phyloP scores from a whole-genome alignment of 192 early-diverging fungal species.

The Coemansia sp. region DNA sequence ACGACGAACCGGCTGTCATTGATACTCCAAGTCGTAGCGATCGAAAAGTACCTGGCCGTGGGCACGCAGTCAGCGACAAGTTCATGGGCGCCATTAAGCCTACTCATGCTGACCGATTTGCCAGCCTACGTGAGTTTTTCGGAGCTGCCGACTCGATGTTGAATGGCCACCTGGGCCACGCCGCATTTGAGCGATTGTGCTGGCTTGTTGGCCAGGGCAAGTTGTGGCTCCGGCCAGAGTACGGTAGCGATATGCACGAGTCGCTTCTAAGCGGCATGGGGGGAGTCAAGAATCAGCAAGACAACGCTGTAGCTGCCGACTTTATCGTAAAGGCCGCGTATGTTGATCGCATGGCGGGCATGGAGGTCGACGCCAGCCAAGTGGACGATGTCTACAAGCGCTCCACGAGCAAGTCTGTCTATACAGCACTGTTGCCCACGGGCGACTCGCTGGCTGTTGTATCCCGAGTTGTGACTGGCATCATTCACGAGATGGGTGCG shows the following conservation, averaged over 20 bases:
- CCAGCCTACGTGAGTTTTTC: not conserved
- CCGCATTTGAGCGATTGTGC: slow-evolving; percentile 22
- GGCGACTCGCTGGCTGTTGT: slow-evolving; percentile 18
- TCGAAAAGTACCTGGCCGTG: slow-evolving; percentile 51
- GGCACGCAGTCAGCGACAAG: slow-evolving; percentile 27
- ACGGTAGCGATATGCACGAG: not conserved
- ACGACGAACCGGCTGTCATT: not conserved
- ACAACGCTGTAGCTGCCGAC: not conserved
- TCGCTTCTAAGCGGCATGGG: not conserved
- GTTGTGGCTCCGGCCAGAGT: slow-evolving; percentile 38
- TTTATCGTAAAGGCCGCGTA: not conserved
- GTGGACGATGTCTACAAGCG: not conserved
- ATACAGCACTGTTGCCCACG: not conserved
- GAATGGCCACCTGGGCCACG: not conserved
- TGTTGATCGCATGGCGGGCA: not conserved
- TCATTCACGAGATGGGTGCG: slow-evolving; percentile 23
- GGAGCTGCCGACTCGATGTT: not conserved
- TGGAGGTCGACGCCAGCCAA: not conserved
- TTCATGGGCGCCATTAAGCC: slow-evolving; percentile 23
- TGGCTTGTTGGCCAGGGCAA: slow-evolving; percentile 23
- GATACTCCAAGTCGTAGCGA: not conserved
- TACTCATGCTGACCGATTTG: slow-evolving; percentile 21
- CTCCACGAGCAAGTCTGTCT: not conserved
- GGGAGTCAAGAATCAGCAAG: slow-evolving; percentile 21
- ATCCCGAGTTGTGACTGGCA: slow-evolving; percentile 7